A percentile compares a stretch with the other conserved stretches of the same genome.
phyloP scores from a whole-genome alignment of 306 rosid genomes.

The Vigna mungo region DNA sequence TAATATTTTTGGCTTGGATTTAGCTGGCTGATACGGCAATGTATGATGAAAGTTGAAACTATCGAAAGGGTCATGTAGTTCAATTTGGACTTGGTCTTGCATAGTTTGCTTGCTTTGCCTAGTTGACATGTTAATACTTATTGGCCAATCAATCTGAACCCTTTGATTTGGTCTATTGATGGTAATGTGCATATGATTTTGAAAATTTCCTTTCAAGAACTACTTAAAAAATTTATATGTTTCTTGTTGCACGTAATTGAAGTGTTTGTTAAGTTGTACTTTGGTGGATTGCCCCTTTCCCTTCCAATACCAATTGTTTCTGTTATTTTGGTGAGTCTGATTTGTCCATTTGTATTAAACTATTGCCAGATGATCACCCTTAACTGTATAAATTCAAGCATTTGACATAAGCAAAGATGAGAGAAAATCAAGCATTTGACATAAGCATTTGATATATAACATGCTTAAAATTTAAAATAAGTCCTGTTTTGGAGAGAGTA shows the following conservation, averaged over 20 bases:
- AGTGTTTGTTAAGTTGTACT: conserved; percentile 7
- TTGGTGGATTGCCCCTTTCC: background rate
- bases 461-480: background rate
- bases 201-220: background rate
- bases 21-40: conserved; percentile 46
- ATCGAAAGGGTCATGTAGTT: conserved; percentile 41
- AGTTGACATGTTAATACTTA: conserved; percentile 37
- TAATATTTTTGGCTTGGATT: conserved; percentile 22
- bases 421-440: conserved; percentile 14
- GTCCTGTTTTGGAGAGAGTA: background rate
- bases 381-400: conserved; percentile 3
- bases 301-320: background rate
- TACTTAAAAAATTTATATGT: background rate
- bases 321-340: background rate
- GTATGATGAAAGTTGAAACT: conserved; percentile 31
- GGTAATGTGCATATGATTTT: background rate
- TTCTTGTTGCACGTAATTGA: conserved; percentile 24
- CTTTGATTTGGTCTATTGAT: conserved; percentile 27
- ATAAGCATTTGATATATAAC: background rate
- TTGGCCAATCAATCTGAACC: conserved; percentile 35
- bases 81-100: conserved; percentile 48
- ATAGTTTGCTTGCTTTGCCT: background rate
- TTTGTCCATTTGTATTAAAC: conserved; percentile 22
- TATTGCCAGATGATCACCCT: conserved; percentile 3
- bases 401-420: conserved; percentile 13